Evolutionary conservation across 495 filamentous ascomycete genomes (phyloP), one percentile per base, ranked within the genome.

Genomic region (Penicillium dipodomyicola): DNA sequence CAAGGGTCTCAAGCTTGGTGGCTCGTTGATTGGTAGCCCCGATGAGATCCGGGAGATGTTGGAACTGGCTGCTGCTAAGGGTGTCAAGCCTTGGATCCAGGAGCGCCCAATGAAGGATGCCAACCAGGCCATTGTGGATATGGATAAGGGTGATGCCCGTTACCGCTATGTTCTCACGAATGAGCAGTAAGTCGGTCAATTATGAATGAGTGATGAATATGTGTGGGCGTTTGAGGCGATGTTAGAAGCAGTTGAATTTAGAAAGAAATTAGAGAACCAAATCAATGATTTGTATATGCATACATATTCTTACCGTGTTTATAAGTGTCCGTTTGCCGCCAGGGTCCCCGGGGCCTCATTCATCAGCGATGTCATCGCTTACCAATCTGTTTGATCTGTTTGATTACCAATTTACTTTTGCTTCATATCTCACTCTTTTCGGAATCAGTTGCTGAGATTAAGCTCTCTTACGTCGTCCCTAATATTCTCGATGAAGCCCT

Each of bases 41-140:
- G 62, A 60, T 22, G 87, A 93, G 67, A 92, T 94, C 61, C 73
- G 82, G 44, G 87, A 92, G 67, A 95, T 96, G 92, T 65, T 96
- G 60, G 67, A 86, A 29, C 79, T 96, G 45, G 90, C 85, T 17
- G 89, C 73, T 0, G 80, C 87, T 42, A 87, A 91, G 73, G 78
- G 79, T 0, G 69, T 96, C 49, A 82, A 87, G 69, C 78, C 88
- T 0, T 92, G 88, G 88, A 73, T 94, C 14, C 69, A 90, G 67
- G 76, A 81, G 69, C 73, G 85, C 32, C 81, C 85, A 10, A 79
- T 96, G 83, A 85, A 82, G 69, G 84, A 92, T 6, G 88, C 86
- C 22, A 92, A 92, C 74, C 65, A 84, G 69, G 82, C 81, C 0
- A 76, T 94, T 37, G 56, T 86, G 5, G 88, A 92, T 57, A 82